Base-by-base conservation (phyloP, 331 rosid genomes). In the Arachis monticola region DNA sequence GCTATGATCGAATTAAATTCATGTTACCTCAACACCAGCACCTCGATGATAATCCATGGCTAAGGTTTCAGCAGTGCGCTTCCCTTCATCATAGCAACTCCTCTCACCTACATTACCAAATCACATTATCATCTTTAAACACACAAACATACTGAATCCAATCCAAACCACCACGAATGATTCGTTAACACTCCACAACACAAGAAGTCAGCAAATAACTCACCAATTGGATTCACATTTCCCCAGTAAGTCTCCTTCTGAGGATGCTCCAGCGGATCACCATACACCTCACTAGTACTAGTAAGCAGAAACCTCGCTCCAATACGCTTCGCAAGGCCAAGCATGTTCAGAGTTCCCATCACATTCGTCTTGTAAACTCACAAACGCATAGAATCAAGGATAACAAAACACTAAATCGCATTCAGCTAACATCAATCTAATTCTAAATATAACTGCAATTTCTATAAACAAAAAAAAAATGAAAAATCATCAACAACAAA, bases 241-340 rank as follows among this genome's bases (percentile, higher is more conserved):
- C 99, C 99, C 99, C 99, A 95, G 56, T 92, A 95, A 14, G 98
- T 95, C 83, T 95, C 99, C 77, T 88, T 92, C 85, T 95, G 99
- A 7, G 99, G 99, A 89, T 95, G 99, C 90, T 95, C 93, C 63
- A 95, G 83, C 0, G 99, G 99, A 78, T 95, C 99, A 4, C 99
- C 99, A 55, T 95, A 92, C 11, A 95, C 99, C 90, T 95, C 99
- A 80, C 99, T 95, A 0, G 99, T 95, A 77, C 99, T 95, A 0
- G 99, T 95, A 5, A 95, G 91, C 77, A 95, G 80, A 85, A 95
- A 95, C 85, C 93, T 84, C 0, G 99, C 99, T 60, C 97, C 99
- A 67, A 95, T 90, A 71, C 99, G 80, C 93, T 95, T 95, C 1
- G 99, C 99, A 66, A 95, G 90, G n/a, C 99, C 99, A 79, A 95